Evolutionary conservation across 202 grass and related monocot genomes (phyloP).

Genomic region (Carex sylvatica): DNA sequence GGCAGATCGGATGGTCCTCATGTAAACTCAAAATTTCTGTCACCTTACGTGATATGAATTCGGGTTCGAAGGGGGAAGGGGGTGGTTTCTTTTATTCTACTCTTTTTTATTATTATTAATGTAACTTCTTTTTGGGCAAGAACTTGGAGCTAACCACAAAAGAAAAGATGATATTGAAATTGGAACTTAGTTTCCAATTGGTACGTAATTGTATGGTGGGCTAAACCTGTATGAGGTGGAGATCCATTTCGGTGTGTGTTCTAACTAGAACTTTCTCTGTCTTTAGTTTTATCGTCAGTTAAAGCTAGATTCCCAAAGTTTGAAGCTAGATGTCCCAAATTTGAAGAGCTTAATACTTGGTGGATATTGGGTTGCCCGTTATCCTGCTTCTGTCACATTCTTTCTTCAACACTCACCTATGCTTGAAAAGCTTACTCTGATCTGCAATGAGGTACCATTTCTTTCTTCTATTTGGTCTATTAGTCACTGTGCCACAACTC

Average conservation of each 20-base stretch:
- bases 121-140: background rate
- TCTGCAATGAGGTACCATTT: background rate
- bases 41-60: too few species aligned
- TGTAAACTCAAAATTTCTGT: too few species aligned
- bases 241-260: background rate
- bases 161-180: too few species aligned
- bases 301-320: background rate
- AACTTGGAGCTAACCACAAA: too few species aligned
- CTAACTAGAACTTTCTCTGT: background rate
- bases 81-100: background rate
- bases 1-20: too few species aligned
- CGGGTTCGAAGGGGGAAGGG: too few species aligned
- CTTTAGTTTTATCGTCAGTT: background rate
- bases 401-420: slow-evolving; percentile 15
- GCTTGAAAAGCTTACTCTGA: slow-evolving; percentile 23
- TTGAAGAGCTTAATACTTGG: slow-evolving; percentile 26
- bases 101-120: background rate
- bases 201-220: background rate
- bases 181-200: background rate
- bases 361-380: background rate
- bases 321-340: slow-evolving; percentile 22
- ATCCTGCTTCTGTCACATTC: slow-evolving; percentile 3
- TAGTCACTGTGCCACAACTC: too few species aligned
- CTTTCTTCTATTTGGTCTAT: background rate
- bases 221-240: background rate